A percentile compares a stretch with the other conserved stretches of the same genome.
Conservation (phyloP, 2,329 filamentous ascomycete genomes). For the Fusarium duplospermum region DNA sequence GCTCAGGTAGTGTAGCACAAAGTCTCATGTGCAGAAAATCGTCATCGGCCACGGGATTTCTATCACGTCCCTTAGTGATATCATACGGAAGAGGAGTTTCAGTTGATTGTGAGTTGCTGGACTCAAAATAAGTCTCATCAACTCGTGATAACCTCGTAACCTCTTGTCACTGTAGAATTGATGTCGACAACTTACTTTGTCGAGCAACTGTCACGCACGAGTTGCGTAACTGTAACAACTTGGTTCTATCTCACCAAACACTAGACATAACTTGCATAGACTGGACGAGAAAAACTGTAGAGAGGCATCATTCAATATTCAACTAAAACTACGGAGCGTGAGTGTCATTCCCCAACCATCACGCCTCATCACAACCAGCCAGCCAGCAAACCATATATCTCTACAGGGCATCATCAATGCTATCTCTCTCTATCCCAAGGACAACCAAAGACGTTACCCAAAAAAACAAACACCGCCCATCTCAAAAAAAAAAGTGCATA, state of each 20-base stretch:
- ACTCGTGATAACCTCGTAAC: neutral
- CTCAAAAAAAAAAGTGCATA: constrained; percentile 28
- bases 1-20: neutral
- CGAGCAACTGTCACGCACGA: neutral
- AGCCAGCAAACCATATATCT: constrained; percentile 30
- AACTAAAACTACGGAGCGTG: neutral
- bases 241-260: neutral
- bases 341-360: constrained; percentile 8
- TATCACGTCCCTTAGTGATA: neutral
- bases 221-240: neutral
- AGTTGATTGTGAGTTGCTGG: neutral
- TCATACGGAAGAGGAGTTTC: neutral
- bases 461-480: constrained; percentile 30
- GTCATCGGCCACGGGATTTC: neutral
- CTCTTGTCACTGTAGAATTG: neutral
- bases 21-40: neutral
- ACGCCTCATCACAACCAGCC: constrained; percentile 27
- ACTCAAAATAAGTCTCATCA: neutral
- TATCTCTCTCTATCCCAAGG: constrained; percentile 27
- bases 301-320: neutral
- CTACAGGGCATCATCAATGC: constrained; percentile 21
- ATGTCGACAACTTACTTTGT: neutral
- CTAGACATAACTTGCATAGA: neutral
- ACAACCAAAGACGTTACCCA: constrained; percentile 26
- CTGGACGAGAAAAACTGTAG: neutral